These are phyloP conservation scores for Trichosanthes truncata DNA, from an alignment of 306 rosid species.

Conservation along the genomic window DNA sequence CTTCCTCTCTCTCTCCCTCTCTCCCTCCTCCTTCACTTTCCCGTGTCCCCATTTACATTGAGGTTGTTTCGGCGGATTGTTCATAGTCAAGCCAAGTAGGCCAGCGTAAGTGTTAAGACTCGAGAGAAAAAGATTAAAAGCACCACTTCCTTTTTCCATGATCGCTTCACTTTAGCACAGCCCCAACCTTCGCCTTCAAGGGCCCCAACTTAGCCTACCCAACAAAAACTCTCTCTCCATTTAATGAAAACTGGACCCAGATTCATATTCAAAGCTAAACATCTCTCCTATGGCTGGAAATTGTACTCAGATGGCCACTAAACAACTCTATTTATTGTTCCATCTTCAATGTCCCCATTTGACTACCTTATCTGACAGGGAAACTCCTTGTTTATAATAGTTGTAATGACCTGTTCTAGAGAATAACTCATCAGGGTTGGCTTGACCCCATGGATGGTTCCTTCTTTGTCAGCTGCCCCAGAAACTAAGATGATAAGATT, in stretches of 20 bases:
- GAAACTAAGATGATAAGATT: conserved; percentile 3
- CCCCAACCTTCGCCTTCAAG: background rate
- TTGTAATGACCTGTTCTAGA: conserved; percentile 1
- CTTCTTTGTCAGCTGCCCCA: background rate
- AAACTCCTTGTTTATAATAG: conserved; percentile 1
- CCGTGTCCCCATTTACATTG: conserved; percentile 10
- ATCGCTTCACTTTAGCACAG: background rate
- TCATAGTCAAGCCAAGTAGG: conserved; percentile 1
- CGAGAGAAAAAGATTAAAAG: background rate
- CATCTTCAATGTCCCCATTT: conserved; percentile 9
- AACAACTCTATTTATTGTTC: background rate
- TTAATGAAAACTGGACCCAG: background rate
- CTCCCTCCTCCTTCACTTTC: background rate
- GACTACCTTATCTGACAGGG: conserved; percentile 10
- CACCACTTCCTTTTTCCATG: conserved; percentile 1
- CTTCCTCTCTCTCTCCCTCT: background rate
- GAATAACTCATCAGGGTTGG: background rate
- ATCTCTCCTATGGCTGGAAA: background rate
- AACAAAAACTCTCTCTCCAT: background rate
- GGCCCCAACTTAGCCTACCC: background rate
- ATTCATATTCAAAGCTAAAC: background rate
- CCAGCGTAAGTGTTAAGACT: conserved; percentile 4
- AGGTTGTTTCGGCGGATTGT: background rate
- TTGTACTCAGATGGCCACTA: background rate
- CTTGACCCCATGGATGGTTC: conserved; percentile 2